Percentiles rank a stretch among this genome's conserved stretches.
Conservation (phyloP, 1,139 yeast species). For the Pichia kudriavzevii region DNA sequence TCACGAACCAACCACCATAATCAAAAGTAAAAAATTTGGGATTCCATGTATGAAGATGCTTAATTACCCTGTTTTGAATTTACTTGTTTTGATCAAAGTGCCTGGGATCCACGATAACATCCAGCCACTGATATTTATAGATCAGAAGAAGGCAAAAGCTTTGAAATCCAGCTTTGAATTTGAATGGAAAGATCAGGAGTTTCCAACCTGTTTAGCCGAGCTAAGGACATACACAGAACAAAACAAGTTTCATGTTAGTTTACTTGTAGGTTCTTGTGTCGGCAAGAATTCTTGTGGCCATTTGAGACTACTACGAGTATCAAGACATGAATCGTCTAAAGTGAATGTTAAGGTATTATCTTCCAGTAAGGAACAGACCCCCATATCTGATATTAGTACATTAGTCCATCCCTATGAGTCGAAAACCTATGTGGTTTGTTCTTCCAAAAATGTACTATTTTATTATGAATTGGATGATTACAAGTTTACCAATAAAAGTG, state of each 20-base stretch:
- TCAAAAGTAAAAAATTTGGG: slow-evolving; percentile 3
- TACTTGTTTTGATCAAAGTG: slow-evolving; percentile 4
- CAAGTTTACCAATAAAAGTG: neutral
- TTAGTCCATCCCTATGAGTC: no score
- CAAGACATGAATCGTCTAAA: no score
- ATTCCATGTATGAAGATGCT: slow-evolving; percentile 6
- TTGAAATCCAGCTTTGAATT: slow-evolving; percentile 15
- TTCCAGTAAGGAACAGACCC: neutral
- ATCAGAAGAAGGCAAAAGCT: slow-evolving; percentile 20
- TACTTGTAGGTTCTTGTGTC: slow-evolving; percentile 39
- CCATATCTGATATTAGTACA: slow-evolving; percentile 1
- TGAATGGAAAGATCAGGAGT: slow-evolving; percentile 26
- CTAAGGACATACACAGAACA: slow-evolving; percentile 31
- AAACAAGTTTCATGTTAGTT: slow-evolving; percentile 22
- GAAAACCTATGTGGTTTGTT: no score
- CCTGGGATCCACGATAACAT: neutral
- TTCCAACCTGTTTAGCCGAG: slow-evolving; percentile 31
- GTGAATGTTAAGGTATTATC: neutral
- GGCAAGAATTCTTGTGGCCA: no score
- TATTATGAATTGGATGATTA: neutral
- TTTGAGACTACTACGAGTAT: no score
- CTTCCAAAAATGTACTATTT: no score
- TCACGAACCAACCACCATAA: neutral
- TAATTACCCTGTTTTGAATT: neutral
- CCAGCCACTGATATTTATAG: slow-evolving; percentile 18